Conservation (phyloP, 2,329 filamentous ascomycete species). For the Cercospora citrullina region DNA sequence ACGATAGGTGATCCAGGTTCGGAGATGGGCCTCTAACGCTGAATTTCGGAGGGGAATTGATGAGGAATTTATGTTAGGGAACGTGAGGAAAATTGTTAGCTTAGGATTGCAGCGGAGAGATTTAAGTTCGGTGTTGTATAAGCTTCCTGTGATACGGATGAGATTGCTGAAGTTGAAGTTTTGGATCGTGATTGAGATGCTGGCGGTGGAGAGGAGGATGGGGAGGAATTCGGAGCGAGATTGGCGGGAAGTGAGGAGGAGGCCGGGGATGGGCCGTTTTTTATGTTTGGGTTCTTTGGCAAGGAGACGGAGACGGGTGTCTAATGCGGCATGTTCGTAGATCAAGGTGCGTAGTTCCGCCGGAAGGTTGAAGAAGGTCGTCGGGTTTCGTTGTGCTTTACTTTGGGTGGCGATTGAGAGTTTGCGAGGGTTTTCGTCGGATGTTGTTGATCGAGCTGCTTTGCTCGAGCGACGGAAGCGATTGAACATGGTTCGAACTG, state of each 20-base stretch:
- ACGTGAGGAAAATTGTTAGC: slow-evolving; percentile 23
- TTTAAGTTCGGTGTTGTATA: slow-evolving; percentile 36
- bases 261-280: slow-evolving; percentile 22
- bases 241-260: slow-evolving; percentile 32
- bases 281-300: neutral
- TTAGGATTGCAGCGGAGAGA: slow-evolving; percentile 30
- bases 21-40: slow-evolving; percentile 1
- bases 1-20: slow-evolving; percentile 30
- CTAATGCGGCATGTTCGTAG: slow-evolving; percentile 28
- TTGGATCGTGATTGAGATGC: slow-evolving; percentile 22
- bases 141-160: slow-evolving; percentile 25
- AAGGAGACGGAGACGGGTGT: slow-evolving; percentile 16
- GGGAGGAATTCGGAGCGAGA: slow-evolving; percentile 32
- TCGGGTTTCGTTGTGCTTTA: neutral
- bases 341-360: slow-evolving; percentile 37
- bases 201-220: slow-evolving; percentile 31
- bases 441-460: neutral
- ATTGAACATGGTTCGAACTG: neutral
- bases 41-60: too few species aligned
- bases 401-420: slow-evolving; percentile 13
- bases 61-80: neutral
- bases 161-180: slow-evolving; percentile 35
- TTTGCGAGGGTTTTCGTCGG: neutral
- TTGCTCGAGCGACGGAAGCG: slow-evolving; percentile 6
- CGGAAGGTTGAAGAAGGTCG: slow-evolving; percentile 36